Evolutionary conservation across 1,139 yeast genomes (phyloP).

Genomic region (Geotrichum histeridarum): DNA sequence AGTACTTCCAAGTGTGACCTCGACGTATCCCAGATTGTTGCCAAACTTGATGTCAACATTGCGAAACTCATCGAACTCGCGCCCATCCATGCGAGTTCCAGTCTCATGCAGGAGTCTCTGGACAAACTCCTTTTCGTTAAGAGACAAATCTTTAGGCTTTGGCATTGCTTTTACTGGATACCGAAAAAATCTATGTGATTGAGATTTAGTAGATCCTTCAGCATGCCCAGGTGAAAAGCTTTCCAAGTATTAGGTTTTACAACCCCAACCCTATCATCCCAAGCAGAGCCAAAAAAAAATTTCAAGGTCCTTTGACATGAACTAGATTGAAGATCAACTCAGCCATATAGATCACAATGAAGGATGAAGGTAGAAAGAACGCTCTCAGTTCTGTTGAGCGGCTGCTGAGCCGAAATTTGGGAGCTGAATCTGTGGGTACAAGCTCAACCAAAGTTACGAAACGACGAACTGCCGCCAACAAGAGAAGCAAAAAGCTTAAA

Average conservation of each 20-base stretch:
- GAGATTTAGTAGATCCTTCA: background rate
- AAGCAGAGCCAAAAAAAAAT: background rate
- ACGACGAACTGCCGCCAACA: slow-evolving; percentile 18
- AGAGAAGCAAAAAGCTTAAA: slow-evolving; percentile 12
- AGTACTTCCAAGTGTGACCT: slow-evolving; percentile 69
- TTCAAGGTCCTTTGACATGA: background rate
- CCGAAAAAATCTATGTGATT: background rate
- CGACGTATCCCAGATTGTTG: slow-evolving; percentile 73
- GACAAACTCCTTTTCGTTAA: slow-evolving; percentile 59
- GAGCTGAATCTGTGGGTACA: slow-evolving; percentile 14
- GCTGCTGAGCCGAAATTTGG: slow-evolving; percentile 24
- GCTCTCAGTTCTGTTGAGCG: slow-evolving; percentile 21
- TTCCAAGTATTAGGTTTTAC: background rate
- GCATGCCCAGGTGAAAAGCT: background rate
- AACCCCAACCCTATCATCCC: slow-evolving; percentile 10
- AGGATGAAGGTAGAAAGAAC: slow-evolving; percentile 6
- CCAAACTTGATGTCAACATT: slow-evolving; percentile 60
- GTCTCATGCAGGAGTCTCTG: slow-evolving; percentile 53
- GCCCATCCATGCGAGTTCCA: slow-evolving; percentile 63
- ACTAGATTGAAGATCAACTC: background rate
- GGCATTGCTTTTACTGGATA: slow-evolving; percentile 44
- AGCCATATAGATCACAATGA: background rate
- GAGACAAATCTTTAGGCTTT: slow-evolving; percentile 56
- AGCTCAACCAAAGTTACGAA: slow-evolving; percentile 4
- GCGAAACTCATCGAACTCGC: slow-evolving; percentile 60